Conservation (phyloP, 257 asterid genomes). For the Cynanchum wilfordii region DNA sequence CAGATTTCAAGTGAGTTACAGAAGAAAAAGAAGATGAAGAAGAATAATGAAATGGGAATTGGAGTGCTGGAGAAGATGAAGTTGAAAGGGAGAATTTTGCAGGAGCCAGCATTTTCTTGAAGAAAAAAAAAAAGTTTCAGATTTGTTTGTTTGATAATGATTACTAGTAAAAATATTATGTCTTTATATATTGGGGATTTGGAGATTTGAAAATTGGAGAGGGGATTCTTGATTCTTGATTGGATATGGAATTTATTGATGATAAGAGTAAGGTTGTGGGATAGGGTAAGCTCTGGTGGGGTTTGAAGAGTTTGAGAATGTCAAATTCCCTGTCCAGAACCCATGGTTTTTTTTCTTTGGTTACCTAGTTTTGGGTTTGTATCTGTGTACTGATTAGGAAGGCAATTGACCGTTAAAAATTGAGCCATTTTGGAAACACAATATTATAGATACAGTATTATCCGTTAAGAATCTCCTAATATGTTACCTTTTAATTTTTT, state of each 20-base stretch:
- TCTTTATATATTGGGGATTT: background rate
- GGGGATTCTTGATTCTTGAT: background rate
- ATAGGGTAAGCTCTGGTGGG: background rate
- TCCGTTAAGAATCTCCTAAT: no score
- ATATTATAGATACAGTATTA: no score
- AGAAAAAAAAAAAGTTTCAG: background rate
- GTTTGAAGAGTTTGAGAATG: background rate
- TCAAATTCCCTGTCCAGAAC: background rate
- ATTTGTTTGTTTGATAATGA: background rate
- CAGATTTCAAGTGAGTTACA: background rate
- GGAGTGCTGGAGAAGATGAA: conserved; percentile 14
- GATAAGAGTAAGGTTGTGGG: background rate
- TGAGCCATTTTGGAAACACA: background rate
- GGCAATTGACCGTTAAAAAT: background rate
- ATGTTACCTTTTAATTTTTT: no score
- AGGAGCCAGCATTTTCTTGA: conserved; percentile 15
- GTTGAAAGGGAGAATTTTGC: conserved; percentile 20
- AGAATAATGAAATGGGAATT: conserved; percentile 7
- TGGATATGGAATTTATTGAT: conserved; percentile 2
- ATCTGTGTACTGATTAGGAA: background rate
- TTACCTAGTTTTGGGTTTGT: background rate
- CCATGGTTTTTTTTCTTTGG: background rate
- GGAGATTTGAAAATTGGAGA: background rate
- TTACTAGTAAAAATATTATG: background rate
- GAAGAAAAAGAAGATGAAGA: background rate